Evolutionary conservation across 352 stramenopile species (phyloP).

Genomic region (Pythium phragmiticola): DNA sequence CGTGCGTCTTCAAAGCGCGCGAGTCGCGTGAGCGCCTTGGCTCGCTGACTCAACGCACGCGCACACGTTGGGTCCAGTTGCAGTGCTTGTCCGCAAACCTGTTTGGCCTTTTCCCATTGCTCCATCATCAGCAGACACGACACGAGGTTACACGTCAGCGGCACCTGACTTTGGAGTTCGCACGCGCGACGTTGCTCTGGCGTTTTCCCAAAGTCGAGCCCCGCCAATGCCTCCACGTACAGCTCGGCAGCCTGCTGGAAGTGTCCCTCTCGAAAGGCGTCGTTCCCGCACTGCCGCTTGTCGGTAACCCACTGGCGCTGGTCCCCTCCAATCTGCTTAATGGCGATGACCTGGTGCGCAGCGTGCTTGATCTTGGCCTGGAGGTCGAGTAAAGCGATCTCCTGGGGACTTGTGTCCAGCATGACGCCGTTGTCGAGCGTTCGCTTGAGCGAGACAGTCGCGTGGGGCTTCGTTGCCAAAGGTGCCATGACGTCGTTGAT

Average conservation of each 20-base stretch:
- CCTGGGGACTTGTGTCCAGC: slow-evolving; percentile 68
- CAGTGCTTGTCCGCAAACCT: slow-evolving; percentile 61
- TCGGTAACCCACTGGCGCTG: slow-evolving; percentile 48
- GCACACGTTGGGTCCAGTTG: slow-evolving; percentile 39
- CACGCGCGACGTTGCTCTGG: slow-evolving; percentile 38
- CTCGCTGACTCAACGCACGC: slow-evolving; percentile 64
- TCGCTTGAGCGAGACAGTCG: slow-evolving; percentile 64
- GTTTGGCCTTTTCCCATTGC: slow-evolving; percentile 68
- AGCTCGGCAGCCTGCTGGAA: slow-evolving; percentile 57
- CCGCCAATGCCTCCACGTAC: slow-evolving; percentile 71
- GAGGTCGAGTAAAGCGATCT: slow-evolving; percentile 76
- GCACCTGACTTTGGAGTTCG: slow-evolving; percentile 57
- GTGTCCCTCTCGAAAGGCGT: slow-evolving; percentile 41
- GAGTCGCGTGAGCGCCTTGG: slow-evolving; percentile 52
- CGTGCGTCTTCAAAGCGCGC: slow-evolving; percentile 56
- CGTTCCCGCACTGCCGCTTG: slow-evolving; percentile 49
- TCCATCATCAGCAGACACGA: slow-evolving; percentile 75
- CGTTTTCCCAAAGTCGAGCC: slow-evolving; percentile 55
- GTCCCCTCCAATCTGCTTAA: slow-evolving; percentile 29
- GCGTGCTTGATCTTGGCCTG: slow-evolving; percentile 76
- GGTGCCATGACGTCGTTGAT: slow-evolving; percentile 82
- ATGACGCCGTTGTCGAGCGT: slow-evolving; percentile 79
- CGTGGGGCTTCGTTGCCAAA: slow-evolving; percentile 41
- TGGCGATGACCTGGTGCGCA: slow-evolving; percentile 44
- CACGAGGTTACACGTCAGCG: slow-evolving; percentile 75